phyloP scores from a whole-genome alignment of 1,139 yeast genomes.

The Nakaseomyces glabratus region DNA sequence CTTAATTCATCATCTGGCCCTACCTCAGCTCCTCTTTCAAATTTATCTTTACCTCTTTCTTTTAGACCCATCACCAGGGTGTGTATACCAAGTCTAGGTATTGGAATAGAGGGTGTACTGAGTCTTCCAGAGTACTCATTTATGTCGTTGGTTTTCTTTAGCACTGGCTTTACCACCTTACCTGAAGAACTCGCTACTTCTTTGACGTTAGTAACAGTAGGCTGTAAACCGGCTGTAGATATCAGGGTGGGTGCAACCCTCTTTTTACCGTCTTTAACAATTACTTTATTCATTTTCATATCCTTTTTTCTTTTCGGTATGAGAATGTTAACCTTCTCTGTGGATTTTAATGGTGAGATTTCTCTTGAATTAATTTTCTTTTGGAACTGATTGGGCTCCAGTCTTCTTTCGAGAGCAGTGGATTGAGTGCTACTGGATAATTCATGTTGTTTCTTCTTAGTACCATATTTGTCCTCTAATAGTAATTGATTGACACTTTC shows the following conservation, averaged over 20 bases:
- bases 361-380: constrained; percentile 6
- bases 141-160: not conserved
- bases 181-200: not conserved
- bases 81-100: constrained; percentile 35
- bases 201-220: constrained; percentile 8
- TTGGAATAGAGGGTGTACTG: constrained; percentile 27
- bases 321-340: constrained; percentile 22
- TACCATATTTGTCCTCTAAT: constrained; percentile 50
- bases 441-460: constrained; percentile 13
- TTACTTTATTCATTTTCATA: constrained; percentile 25
- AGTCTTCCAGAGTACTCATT: constrained; percentile 16
- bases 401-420: constrained; percentile 16
- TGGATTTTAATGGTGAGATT: constrained; percentile 5
- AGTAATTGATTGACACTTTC: constrained; percentile 74
- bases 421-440: constrained; percentile 8
- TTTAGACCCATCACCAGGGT: constrained; percentile 32
- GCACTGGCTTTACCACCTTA: not conserved
- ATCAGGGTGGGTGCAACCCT: constrained; percentile 81
- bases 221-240: constrained; percentile 31
- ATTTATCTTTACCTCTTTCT: constrained; percentile 20
- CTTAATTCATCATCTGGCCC: constrained; percentile 30
- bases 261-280: constrained; percentile 54
- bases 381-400: constrained; percentile 17
- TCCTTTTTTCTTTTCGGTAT: constrained; percentile 27
- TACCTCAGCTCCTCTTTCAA: constrained; percentile 29